Conservation (phyloP, 345 rosid species). For the Eucalyptus shirleyi region DNA sequence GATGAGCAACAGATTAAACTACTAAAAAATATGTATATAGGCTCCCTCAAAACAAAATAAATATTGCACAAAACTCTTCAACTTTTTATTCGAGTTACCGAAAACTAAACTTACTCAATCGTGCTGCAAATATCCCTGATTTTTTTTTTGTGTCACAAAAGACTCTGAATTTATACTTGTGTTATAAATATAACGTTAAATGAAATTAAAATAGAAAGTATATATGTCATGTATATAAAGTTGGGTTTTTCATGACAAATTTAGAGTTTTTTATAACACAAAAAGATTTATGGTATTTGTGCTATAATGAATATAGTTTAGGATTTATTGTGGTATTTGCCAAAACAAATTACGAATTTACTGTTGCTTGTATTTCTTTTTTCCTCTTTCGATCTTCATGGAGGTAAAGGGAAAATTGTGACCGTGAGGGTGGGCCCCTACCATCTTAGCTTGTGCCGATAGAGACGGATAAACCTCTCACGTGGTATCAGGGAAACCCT, state of each 20-base stretch:
- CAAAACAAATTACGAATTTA: neutral
- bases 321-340: no score
- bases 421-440: neutral
- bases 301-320: no score
- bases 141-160: no score
- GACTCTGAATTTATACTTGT: accelerated
- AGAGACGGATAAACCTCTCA: neutral
- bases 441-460: neutral
- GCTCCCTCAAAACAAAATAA: neutral
- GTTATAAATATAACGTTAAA: no score
- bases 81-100: accelerated
- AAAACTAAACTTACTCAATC: neutral
- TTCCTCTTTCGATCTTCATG: neutral
- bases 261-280: no score
- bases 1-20: neutral
- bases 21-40: no score
- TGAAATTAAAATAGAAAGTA: no score
- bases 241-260: no score
- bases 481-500: neutral
- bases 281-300: no score
- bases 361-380: neutral
- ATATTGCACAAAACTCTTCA: neutral
- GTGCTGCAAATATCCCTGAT: accelerated
- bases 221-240: no score
- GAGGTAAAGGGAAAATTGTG: neutral